Percentiles rank a stretch among this genome's conserved stretches.
Evolutionary conservation across 1,139 yeast species (phyloP).

Genomic region (Yamadazyma sp.): DNA sequence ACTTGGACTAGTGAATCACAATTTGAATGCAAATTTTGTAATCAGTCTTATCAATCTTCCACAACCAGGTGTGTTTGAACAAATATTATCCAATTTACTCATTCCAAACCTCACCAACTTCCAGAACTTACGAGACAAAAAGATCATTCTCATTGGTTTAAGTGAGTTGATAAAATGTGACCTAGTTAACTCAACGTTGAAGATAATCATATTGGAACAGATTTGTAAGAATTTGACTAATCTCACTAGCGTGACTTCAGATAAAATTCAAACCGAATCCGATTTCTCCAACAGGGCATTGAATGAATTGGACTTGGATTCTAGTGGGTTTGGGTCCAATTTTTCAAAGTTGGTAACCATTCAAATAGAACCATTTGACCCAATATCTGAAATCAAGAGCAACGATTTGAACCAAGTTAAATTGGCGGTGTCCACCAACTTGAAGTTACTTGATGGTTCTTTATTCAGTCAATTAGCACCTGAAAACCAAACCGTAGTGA

Average conservation of each 20-base stretch:
- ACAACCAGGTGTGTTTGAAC: conserved; percentile 64
- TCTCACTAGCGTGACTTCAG: conserved; percentile 36
- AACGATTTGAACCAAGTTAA: conserved; percentile 36
- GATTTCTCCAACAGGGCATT: conserved; percentile 19
- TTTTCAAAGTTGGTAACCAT: conserved; percentile 74
- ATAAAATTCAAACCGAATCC: conserved; percentile 3
- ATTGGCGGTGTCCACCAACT: conserved; percentile 27
- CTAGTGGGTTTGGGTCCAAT: conserved; percentile 77
- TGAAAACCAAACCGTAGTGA: conserved; percentile 21
- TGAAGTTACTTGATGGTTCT: conserved; percentile 32
- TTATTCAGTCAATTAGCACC: conserved; percentile 30
- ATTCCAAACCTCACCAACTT: conserved; percentile 66
- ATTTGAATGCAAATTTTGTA: conserved; percentile 49
- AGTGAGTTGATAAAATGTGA: conserved; percentile 46
- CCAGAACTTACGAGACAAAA: conserved; percentile 71
- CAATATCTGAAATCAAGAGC: conserved; percentile 48
- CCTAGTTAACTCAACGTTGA: conserved; percentile 33
- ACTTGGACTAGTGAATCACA: conserved; percentile 13
- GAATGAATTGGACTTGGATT: conserved; percentile 61
- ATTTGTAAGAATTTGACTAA: conserved; percentile 46
- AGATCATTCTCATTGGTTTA: conserved; percentile 73
- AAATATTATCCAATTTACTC: conserved; percentile 61
- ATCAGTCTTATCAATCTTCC: conserved; percentile 60
- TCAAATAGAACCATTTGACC: conserved; percentile 63
- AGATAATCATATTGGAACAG: conserved; percentile 52